Base-by-base conservation (phyloP, 2,329 filamentous ascomycete genomes). In the Paecilomyces sp. region DNA sequence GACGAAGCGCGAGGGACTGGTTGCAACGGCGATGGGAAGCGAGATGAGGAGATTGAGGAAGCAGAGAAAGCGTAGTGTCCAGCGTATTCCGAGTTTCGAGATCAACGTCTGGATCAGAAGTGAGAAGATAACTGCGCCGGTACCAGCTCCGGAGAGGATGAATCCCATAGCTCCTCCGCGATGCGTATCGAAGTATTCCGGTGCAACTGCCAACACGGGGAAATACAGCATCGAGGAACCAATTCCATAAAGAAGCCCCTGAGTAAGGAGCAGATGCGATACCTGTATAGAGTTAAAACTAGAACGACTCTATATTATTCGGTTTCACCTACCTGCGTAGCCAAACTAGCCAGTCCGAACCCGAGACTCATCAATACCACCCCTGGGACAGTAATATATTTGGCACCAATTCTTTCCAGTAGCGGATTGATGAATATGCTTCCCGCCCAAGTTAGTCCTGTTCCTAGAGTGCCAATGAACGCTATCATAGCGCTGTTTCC, bases 381-480 rank as follows among this genome's bases (percentile, higher is more conserved):
- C 1, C 36, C 36, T 13, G 36, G 36, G 7, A 41, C n/a, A 5
- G 36, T 41, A n/a, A 41, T 41, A n/a, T 41, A n/a, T 41, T 41
- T 41, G 13, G 36, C 6, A 7, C 11, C 13, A 41, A 41, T n/a
- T 41, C 79, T 74, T 7, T 77, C 72, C 64, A 81, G 77, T 28
- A 81, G 64, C 0, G 79, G 79, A 64, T 81, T 81, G 7, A 81
- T 75, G 25, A 79, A 63, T 41, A 81, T 78, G 28, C 78, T 77
- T n/a, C 80, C 79, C 3, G 71, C 75, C 80, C 80, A 82, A 0
- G 80, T 82, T 41, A 82, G 66, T 0, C 80, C 80, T 18, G 75
- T 75, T 53, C 77, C 79, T 8, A 81, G 67, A 0, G 80, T 81
- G 50, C 80, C 79, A 3, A 82, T 75, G 65, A 82, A 81, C 5